Conservation (phyloP, 768 basidiomycete genomes). For the Phaeotremella fagi region DNA sequence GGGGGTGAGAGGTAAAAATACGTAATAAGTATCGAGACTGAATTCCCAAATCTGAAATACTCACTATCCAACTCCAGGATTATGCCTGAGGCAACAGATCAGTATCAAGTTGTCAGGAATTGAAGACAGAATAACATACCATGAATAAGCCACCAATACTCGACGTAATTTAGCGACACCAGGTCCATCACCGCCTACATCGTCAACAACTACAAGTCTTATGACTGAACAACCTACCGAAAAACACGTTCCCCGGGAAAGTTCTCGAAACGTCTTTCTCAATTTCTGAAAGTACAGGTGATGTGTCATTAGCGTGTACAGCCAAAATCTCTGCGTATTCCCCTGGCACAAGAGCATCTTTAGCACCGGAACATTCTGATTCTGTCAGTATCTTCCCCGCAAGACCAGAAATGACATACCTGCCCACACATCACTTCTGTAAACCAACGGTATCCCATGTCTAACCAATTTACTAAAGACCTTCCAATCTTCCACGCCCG, state of each 20-base stretch:
- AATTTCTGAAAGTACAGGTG: constrained; percentile 62
- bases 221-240: constrained; percentile 54
- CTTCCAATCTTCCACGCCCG: constrained; percentile 61
- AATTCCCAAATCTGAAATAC: not conserved
- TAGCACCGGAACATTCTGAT: constrained; percentile 86
- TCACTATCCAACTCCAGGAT: constrained; percentile 87
- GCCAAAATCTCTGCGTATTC: constrained; percentile 77
- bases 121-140: constrained; percentile 55
- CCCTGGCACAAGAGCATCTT: constrained; percentile 89
- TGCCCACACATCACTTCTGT: constrained; percentile 40
- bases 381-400: too few relatives aligned
- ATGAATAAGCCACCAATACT: constrained; percentile 85
- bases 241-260: constrained; percentile 93
- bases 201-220: not conserved
- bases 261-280: constrained; percentile 84
- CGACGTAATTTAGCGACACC: constrained; percentile 87
- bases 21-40: not conserved
- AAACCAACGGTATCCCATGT: constrained; percentile 68
- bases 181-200: constrained; percentile 71
- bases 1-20: constrained; percentile 55
- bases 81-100: constrained; percentile 59
- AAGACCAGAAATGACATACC: too few relatives aligned
- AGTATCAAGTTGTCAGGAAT: not conserved
- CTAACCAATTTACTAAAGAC: constrained; percentile 74
- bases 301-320: constrained; percentile 44